Evolutionary conservation across 495 filamentous ascomycete genomes (phyloP).

Genomic region (Trichocladium uniseriatum): DNA sequence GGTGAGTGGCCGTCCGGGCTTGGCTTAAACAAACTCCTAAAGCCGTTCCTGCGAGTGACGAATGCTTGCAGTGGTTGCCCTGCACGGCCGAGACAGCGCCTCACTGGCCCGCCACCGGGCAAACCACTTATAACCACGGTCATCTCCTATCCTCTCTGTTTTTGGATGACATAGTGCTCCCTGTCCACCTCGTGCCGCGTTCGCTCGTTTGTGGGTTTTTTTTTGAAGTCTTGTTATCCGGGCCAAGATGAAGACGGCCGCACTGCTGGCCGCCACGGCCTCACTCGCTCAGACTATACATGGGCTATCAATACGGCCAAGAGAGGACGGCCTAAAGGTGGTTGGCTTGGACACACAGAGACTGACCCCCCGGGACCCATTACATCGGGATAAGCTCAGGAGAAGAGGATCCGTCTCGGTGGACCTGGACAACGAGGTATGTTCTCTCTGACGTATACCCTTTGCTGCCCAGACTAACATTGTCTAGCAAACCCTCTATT

Average conservation of each 20-base stretch:
- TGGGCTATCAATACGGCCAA: slow-evolving; percentile 13
- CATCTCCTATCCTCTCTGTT: neutral
- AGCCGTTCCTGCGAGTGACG: neutral
- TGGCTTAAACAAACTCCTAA: neutral
- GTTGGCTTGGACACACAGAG: slow-evolving; percentile 42
- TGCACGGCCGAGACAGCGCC: neutral
- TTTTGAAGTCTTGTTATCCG: neutral
- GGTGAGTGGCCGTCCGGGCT: neutral
- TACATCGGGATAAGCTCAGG: slow-evolving; percentile 36
- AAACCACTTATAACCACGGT: neutral
- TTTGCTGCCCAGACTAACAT: neutral
- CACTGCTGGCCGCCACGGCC: slow-evolving; percentile 17
- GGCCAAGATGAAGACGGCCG: slow-evolving; percentile 14
- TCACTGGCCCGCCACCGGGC: neutral
- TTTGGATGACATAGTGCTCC: neutral
- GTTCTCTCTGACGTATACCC: neutral
- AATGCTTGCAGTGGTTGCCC: neutral
- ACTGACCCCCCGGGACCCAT: slow-evolving; percentile 30
- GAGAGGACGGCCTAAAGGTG: slow-evolving; percentile 29
- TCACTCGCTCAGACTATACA: slow-evolving; percentile 11
- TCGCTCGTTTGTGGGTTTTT: neutral
- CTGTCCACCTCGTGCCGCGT: neutral
- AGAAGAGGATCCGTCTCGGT: slow-evolving; percentile 35
- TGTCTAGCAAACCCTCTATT: slow-evolving; percentile 54
- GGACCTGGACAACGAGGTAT: slow-evolving; percentile 42